Evolutionary conservation across 176 grass and related monocot species (phyloP), one percentile per base, ranked within the genome.

Genomic region (Thalia dealbata): DNA sequence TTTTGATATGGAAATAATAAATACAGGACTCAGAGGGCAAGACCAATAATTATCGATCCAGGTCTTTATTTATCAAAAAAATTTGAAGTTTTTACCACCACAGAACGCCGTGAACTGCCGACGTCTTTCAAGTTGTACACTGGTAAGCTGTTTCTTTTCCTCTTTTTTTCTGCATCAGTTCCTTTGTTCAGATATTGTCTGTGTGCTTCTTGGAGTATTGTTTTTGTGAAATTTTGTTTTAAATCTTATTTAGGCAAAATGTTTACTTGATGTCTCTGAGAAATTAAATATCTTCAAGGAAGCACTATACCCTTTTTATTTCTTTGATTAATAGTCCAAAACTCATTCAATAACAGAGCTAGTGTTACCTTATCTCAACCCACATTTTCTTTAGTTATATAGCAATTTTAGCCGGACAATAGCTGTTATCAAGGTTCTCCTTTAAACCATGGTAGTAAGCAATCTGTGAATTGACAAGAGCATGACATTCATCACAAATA

Each of bases 31-130:
- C 86, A 85, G 70, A 86, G 95, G 78, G 95, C 71, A 68, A 92
- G 82, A 74, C 87, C 95, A 50, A 91, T 91, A 52, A 81, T 99
- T 86, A 66, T 99, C 65, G 95, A 99, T 58, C 87, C 90, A 81
- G 90, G 90, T 28, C 87, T 97, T 60, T 97, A 93, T 84, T 81
- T 99, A 9, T 99, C 90, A 42, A 99, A 99, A 78, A 93, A 99
- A 67, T 91, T 93, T 79, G 84, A 91, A 72, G 79, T 93, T 78
- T 76, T 88, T 58, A 77, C 72, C 43, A 93, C 95, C 73, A 75
- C 87, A 69, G 85, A 91, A 66, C 78, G 82, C 10, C 78, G 95
- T 64, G 87, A 93, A 86, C 56, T 99, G 27, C 90, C 95, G 64
- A 93, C 90, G 61, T 84, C 95, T 77, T 99, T 99, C 78, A 87